phyloP scores from a whole-genome alignment of 83 land plant genomes.

The Larix sibirica region DNA sequence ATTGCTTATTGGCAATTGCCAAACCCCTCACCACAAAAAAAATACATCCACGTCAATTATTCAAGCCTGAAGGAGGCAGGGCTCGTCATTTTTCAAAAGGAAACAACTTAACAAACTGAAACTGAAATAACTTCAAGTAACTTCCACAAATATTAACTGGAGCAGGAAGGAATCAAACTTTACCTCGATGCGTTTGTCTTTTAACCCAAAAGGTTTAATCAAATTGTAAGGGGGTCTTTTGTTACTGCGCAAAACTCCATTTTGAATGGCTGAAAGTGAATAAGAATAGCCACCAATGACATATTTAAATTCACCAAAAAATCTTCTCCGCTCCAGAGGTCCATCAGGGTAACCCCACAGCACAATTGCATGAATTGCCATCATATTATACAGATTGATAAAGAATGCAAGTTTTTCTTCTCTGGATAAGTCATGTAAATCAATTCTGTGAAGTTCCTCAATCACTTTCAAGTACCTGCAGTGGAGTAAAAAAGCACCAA shows the following conservation, averaged over 20 bases:
- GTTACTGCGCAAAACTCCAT: conserved; percentile 79
- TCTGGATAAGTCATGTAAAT: conserved; percentile 51
- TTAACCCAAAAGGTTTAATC: conserved; percentile 72
- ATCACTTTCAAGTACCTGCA: conserved; percentile 67
- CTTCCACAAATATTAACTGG: background rate
- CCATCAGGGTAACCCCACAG: conserved; percentile 62
- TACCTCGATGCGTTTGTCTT: conserved; percentile 56
- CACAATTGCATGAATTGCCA: conserved; percentile 82
- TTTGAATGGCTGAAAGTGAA: conserved; percentile 82
- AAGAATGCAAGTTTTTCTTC: conserved; percentile 90
- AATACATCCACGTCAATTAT: background rate
- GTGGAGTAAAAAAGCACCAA: background rate
- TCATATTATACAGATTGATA: conserved; percentile 80
- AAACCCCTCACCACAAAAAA: background rate
- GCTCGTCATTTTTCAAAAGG: background rate
- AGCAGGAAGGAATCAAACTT: conserved; percentile 8
- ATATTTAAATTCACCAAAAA: conserved; percentile 81
- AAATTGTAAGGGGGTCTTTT: conserved; percentile 83
- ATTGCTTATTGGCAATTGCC: background rate
- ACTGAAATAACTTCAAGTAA: conserved; percentile 11
- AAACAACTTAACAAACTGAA: background rate
- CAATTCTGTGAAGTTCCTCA: conserved; percentile 80
- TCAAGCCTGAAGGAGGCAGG: background rate
- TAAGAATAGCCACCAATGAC: conserved; percentile 80
- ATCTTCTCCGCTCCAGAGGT: conserved; percentile 64